Evolutionary conservation across 2,329 filamentous ascomycete species (phyloP).

Genomic region (Rhynchosporium graminicola): DNA sequence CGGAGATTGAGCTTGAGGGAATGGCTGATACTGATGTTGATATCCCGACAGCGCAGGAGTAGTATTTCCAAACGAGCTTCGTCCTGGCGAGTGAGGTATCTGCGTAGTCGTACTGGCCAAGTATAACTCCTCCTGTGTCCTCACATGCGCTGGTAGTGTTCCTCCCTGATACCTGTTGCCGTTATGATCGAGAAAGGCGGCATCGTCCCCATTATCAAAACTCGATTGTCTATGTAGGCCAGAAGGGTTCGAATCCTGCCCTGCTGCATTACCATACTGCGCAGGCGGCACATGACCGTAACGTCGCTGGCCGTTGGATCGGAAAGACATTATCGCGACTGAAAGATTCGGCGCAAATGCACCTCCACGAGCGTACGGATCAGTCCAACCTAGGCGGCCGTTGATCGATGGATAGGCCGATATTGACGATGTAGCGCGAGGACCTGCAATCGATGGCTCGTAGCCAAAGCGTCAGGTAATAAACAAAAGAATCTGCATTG

Average conservation of each 20-base stretch:
- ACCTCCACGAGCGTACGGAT: conserved; percentile 2
- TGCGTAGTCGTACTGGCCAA: conserved; percentile 42
- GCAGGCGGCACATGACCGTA: conserved; percentile 68
- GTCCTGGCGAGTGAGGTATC: conserved; percentile 34
- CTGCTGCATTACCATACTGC: conserved; percentile 53
- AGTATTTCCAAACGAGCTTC: conserved; percentile 33
- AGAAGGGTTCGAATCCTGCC: conserved; percentile 44
- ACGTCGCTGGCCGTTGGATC: conserved; percentile 58
- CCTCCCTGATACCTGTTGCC: conserved; percentile 39
- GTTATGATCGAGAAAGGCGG: conserved; percentile 50
- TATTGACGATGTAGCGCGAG: conserved; percentile 17
- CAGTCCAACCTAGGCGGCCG: conserved; percentile 3
- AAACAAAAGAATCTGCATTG: conserved; percentile 28
- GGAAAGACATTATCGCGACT: conserved; percentile 57
- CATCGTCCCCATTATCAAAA: conserved; percentile 77
- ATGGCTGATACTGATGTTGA: conserved; percentile 54
- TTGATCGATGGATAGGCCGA: conserved; percentile 13
- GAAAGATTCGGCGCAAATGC: conserved; percentile 20
- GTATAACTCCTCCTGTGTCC: conserved; percentile 62
- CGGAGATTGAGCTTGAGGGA: conserved; percentile 39
- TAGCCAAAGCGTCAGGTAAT: conserved; percentile 25
- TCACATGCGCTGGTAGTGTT: conserved; percentile 36
- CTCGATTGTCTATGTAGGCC: conserved; percentile 58
- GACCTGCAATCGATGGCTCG: conserved; percentile 27
- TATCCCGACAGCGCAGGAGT: conserved; percentile 46